Evolutionary conservation across 2,329 filamentous ascomycete species (phyloP).

Genomic region (Botryotinia convoluta): DNA sequence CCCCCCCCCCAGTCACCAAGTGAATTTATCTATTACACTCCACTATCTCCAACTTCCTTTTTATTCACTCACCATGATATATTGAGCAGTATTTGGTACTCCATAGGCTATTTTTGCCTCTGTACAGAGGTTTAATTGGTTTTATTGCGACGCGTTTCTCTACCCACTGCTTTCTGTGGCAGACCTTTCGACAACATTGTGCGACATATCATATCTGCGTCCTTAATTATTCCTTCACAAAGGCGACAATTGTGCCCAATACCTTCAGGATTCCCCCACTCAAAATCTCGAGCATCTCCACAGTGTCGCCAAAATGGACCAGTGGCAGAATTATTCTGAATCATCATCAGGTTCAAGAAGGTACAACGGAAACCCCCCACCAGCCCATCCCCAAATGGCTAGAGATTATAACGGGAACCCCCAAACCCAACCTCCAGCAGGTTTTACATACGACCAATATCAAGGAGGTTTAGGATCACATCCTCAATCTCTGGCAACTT

Average conservation of each 20-base stretch:
- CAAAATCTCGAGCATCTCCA: constrained; percentile 27
- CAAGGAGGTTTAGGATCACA: constrained; percentile 47
- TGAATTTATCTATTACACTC: constrained; percentile 7
- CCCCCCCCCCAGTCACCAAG: constrained; percentile 13
- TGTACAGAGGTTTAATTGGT: constrained; percentile 27
- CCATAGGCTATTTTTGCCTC: constrained; percentile 34
- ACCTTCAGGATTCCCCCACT: constrained; percentile 23
- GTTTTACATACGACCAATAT: constrained; percentile 68
- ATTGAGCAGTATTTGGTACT: constrained; percentile 32
- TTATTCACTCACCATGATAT: constrained; percentile 31
- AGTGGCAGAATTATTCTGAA: constrained; percentile 70
- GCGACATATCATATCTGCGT: constrained; percentile 15
- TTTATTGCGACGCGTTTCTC: constrained; percentile 31
- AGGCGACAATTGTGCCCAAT: constrained; percentile 17
- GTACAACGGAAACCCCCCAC: constrained; percentile 55
- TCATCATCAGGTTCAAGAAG: constrained; percentile 61
- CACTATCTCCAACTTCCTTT: not conserved
- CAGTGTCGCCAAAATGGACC: constrained; percentile 48
- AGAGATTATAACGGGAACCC: constrained; percentile 45
- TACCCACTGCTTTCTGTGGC: not conserved
- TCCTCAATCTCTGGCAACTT: constrained; percentile 54
- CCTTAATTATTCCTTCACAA: constrained; percentile 12
- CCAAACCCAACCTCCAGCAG: constrained; percentile 51
- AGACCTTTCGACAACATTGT: constrained; percentile 13
- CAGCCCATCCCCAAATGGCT: constrained; percentile 47